Evolutionary conservation across 768 basidiomycete species (phyloP), one percentile per base, ranked within the genome.

Genomic region (Xanthoconium stramineum): DNA sequence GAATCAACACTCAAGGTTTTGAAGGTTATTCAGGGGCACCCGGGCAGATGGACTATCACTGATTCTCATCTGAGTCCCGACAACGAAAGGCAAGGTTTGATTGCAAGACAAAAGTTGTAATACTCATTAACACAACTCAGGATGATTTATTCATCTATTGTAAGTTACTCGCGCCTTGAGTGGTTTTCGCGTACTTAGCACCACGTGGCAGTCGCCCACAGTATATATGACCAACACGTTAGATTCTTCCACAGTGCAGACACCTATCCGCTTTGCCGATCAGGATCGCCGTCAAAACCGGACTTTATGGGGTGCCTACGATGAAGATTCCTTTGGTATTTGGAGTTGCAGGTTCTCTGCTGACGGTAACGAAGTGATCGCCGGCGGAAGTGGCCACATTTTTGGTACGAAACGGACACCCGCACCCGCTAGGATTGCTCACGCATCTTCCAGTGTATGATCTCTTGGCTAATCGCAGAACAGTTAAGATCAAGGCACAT

Each of bases 261-360:
- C 80, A 19, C 83, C 89, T 6, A 84, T 91, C 43, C 73, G 73
- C 20, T 85, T 87, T 58, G 65, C 74, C 19, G 83, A 86, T 60
- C 72, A 78, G 53, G 60, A 76, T 68, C 69, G 69, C 52, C 63
- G 81, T 62, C 61, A 60, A 57, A 61, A 56, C 24, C 71, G 66
- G 17, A 59, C 72, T 36, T 43, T 55, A n/a, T 76, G 75, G 66
- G 71, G 70, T 20, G 9, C 19, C 45, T 66, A 65, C 17, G 75
- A 75, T 30, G 71, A 77, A 8, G 80, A 82, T 37, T 73, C 77
- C 15, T 86, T 84, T 56, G 84, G 89, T 47, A 90, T 98, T 52
- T 99, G 91, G 86, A 93, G 91, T 59, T 94, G 96, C 68, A 84
- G 91, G 42, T 98, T 98, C 70, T 98, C 94, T 36, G 93, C 95